A percentile compares a stretch with the other conserved stretches of the same genome.
Conservation (phyloP, 805 yeast species). For the Candida xiaguanensis region DNA sequence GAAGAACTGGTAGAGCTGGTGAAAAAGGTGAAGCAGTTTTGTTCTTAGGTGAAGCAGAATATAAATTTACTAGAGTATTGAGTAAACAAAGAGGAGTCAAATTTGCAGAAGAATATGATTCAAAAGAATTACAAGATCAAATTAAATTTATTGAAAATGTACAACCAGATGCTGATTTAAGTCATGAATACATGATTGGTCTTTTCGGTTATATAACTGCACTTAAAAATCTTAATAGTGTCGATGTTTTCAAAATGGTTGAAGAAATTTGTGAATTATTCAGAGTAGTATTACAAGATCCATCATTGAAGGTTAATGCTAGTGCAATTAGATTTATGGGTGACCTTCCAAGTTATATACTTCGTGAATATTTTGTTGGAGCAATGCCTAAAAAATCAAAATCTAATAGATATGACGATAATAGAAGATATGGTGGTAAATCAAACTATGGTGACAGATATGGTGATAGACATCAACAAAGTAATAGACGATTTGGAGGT, state of each 20-base stretch:
- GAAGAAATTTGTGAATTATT: constrained; percentile 28
- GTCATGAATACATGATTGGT: constrained; percentile 22
- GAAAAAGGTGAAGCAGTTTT: constrained; percentile 67
- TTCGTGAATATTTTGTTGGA: constrained; percentile 2
- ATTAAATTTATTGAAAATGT: constrained; percentile 13
- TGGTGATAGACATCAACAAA: neutral
- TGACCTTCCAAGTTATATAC: constrained; percentile 10
- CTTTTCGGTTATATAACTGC: constrained; percentile 27
- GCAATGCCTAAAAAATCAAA: neutral
- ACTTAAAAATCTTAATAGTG: constrained; percentile 12
- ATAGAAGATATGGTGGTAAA: neutral
- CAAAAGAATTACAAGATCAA: constrained; percentile 30
- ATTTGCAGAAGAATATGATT: constrained; percentile 43
- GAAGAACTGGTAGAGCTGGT: constrained; percentile 96
- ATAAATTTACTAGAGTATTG: constrained; percentile 50
- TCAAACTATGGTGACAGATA: neutral
- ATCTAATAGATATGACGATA: neutral
- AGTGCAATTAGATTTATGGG: neutral
- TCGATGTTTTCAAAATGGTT: constrained; percentile 22
- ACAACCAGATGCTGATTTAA: constrained; percentile 16
- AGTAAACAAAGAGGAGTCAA: constrained; percentile 48
- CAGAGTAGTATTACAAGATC: constrained; percentile 17
- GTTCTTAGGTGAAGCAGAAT: constrained; percentile 55
- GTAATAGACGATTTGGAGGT: neutral
- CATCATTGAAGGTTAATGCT: constrained; percentile 1